A percentile compares a stretch with the other conserved stretches of the same genome.
phyloP scores from a whole-genome alignment of 345 rosid species.

The Camelina neglecta region DNA sequence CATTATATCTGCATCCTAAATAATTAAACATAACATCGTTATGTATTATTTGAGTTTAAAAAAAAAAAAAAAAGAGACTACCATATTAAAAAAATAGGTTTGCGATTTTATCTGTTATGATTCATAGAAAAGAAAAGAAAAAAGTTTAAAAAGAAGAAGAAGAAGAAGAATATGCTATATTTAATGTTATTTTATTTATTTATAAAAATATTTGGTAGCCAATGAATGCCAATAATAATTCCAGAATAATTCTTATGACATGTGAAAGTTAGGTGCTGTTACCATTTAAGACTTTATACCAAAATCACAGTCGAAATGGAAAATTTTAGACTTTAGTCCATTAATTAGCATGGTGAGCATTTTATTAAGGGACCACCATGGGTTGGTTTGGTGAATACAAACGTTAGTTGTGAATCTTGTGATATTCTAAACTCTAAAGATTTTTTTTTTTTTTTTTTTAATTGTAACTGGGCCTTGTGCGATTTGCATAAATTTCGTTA shows the following conservation, averaged over 20 bases:
- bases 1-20: conserved; percentile 76
- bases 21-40: background rate
- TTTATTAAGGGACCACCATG: background rate
- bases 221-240: background rate
- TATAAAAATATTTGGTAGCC: background rate
- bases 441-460: too few species aligned
- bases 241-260: background rate
- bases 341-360: background rate
- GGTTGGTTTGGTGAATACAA: background rate
- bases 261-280: background rate
- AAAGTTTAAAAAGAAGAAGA: too few species aligned
- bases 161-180: too few species aligned
- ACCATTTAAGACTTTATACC: background rate
- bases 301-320: background rate
- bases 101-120: too few species aligned
- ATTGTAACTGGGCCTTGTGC: too few species aligned
- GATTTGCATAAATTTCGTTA: too few species aligned
- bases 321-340: background rate
- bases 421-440: background rate
- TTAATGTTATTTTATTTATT: too few species aligned
- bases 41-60: background rate
- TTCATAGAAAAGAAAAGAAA: too few species aligned
- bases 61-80: too few species aligned
- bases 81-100: too few species aligned
- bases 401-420: background rate